phyloP scores from a whole-genome alignment of 2,329 filamentous ascomycete genomes.

The Penicillium aurantiogriseum region DNA sequence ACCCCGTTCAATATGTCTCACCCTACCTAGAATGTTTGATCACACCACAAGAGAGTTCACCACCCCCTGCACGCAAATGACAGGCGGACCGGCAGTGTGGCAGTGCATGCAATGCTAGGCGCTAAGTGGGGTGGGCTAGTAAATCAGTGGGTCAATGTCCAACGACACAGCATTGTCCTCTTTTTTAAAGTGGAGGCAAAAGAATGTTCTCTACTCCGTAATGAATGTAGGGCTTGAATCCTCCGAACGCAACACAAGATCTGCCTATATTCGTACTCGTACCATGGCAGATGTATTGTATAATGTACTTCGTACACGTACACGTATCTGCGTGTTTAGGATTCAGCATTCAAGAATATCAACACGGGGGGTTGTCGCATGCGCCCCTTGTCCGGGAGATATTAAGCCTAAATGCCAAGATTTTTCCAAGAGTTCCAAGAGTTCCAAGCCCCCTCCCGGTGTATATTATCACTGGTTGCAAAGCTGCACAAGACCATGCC shows the following conservation, averaged over 20 bases:
- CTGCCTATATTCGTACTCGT: not conserved
- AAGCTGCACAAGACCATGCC: conserved; percentile 3
- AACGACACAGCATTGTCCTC: conserved; percentile 24
- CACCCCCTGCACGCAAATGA: conserved; percentile 20
- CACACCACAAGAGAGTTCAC: not conserved
- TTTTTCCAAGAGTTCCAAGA: conserved; percentile 19
- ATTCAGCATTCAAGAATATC: not conserved
- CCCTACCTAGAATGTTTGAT: not conserved
- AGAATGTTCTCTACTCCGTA: conserved; percentile 21
- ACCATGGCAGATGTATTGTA: not conserved
- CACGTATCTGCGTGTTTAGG: not conserved
- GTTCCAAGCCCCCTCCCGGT: conserved; percentile 12
- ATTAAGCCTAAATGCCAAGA: conserved; percentile 27
- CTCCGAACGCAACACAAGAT: conserved; percentile 11
- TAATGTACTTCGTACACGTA: not conserved
- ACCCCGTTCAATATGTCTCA: not conserved
- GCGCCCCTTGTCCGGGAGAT: conserved; percentile 10
- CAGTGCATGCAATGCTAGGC: conserved; percentile 29
- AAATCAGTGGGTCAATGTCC: conserved; percentile 24
- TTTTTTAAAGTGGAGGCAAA: conserved; percentile 22
- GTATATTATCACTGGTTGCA: conserved; percentile 14
- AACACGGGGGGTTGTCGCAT: not conserved
- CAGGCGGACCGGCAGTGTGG: conserved; percentile 29
- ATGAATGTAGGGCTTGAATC: conserved; percentile 17
- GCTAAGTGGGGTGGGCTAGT: conserved; percentile 25